These are phyloP conservation scores for Boletus subcaerulescens DNA, from an alignment of 768 basidiomycete species.

Conservation along the genomic window DNA sequence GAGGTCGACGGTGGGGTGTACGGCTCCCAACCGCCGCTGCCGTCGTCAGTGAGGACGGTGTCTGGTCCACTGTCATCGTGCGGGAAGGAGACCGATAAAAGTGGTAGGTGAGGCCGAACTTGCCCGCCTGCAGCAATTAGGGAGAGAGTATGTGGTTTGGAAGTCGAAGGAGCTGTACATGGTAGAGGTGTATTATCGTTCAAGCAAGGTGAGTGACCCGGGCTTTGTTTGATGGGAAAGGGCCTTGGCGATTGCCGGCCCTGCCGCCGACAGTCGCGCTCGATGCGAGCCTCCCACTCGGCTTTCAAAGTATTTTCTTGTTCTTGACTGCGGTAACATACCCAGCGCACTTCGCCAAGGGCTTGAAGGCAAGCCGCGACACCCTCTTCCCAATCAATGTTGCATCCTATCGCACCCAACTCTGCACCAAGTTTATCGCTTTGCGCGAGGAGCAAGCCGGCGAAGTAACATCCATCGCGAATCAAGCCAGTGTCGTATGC, in stretches of 20 bases:
- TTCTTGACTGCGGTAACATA: slow-evolving; percentile 71
- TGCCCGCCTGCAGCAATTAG: slow-evolving; percentile 34
- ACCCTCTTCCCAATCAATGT: slow-evolving; percentile 32
- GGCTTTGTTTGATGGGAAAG: slow-evolving; percentile 25
- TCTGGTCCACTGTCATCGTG: slow-evolving; percentile 53
- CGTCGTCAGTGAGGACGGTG: slow-evolving; percentile 48
- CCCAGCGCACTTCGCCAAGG: slow-evolving; percentile 82
- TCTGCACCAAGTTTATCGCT: slow-evolving; percentile 36
- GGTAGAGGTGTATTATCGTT: slow-evolving; percentile 20
- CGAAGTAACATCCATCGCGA: slow-evolving; percentile 88
- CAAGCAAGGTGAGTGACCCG: slow-evolving; percentile 29
- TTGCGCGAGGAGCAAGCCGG: slow-evolving; percentile 72
- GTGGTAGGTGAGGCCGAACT: slow-evolving; percentile 48
- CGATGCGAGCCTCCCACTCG: slow-evolving; percentile 41
- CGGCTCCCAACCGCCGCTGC: slow-evolving; percentile 53
- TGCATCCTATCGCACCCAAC: slow-evolving; percentile 20
- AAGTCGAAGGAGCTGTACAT: not conserved
- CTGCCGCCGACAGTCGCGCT: slow-evolving; percentile 30
- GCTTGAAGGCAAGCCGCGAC: slow-evolving; percentile 61
- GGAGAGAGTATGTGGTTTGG: slow-evolving; percentile 24
- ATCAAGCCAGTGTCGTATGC: slow-evolving; percentile 84
- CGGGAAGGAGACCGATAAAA: slow-evolving; percentile 38
- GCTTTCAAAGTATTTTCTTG: slow-evolving; percentile 57
- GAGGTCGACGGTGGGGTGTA: slow-evolving; percentile 64
- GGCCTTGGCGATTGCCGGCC: slow-evolving; percentile 21